Conservation (phyloP, 805 yeast species). For the Starmerella stigmatis region DNA sequence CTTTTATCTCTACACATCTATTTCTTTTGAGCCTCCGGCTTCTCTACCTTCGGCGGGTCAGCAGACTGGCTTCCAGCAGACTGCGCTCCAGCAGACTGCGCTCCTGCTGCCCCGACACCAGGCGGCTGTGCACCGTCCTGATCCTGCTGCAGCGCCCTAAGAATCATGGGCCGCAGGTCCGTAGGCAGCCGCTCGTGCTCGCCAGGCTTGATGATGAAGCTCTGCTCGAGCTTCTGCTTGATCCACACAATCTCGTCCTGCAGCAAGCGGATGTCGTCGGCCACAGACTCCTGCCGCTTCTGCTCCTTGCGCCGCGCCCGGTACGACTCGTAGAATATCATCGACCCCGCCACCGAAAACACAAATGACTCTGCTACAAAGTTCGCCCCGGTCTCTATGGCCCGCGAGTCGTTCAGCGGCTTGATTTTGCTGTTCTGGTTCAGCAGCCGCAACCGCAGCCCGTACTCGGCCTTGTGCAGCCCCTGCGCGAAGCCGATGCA, state of each 20-base stretch:
- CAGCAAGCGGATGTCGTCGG: constrained; percentile 59
- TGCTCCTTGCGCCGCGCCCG: constrained; percentile 57
- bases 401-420: constrained; percentile 71
- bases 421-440: constrained; percentile 48
- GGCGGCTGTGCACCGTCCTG: neutral
- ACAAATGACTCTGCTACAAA: constrained; percentile 67
- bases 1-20: neutral
- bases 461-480: constrained; percentile 55
- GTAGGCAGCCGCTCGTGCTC: constrained; percentile 32
- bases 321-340: constrained; percentile 60
- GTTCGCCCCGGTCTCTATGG: constrained; percentile 73
- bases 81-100: no score
- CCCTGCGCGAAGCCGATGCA: constrained; percentile 67
- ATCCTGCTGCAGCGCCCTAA: constrained; percentile 25
- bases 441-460: constrained; percentile 48
- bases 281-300: constrained; percentile 50
- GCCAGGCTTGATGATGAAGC: constrained; percentile 37
- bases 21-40: neutral
- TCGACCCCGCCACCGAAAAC: constrained; percentile 67
- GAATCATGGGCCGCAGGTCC: constrained; percentile 38
- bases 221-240: constrained; percentile 31
- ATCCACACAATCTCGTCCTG: constrained; percentile 61
- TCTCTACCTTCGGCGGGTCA: neutral
- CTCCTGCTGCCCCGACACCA: no score
- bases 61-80: no score